Percentiles rank a stretch among this genome's conserved stretches.
Conservation (phyloP, 1,284 basidiomycete species). For the Meripilus lineatus region DNA sequence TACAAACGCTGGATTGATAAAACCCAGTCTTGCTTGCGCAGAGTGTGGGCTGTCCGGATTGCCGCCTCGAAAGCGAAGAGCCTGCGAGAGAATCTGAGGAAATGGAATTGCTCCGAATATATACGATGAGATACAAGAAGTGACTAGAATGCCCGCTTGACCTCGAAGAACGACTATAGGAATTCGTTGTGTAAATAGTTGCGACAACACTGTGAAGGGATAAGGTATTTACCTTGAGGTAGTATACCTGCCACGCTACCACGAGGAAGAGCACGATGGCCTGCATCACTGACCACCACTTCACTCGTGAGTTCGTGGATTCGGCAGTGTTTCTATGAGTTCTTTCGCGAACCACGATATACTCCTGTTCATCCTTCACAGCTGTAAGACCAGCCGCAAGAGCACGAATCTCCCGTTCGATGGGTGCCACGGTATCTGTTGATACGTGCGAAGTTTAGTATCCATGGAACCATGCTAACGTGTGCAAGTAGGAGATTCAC, state of each 20-base stretch:
- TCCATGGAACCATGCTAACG: too few relatives aligned
- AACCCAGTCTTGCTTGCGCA: too few relatives aligned
- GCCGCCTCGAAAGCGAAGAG: too few relatives aligned
- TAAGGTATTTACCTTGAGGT: constrained; percentile 77
- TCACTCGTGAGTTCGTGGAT: constrained; percentile 93
- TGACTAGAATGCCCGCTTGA: constrained; percentile 82
- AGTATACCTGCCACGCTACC: constrained; percentile 97
- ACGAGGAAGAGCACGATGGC: constrained; percentile 83
- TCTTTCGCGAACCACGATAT: constrained; percentile 92
- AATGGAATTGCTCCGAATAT: too few relatives aligned
- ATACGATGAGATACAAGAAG: background rate
- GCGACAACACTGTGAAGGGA: constrained; percentile 1
- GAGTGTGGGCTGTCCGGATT: too few relatives aligned
- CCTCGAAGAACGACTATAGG: constrained; percentile 83
- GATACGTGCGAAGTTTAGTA: too few relatives aligned
- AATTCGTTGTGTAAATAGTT: background rate
- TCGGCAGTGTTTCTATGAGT: constrained; percentile 94
- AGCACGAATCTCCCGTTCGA: constrained; percentile 91
- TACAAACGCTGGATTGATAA: too few relatives aligned
- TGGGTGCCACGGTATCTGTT: constrained; percentile 80
- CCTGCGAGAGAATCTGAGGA: too few relatives aligned
- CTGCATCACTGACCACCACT: constrained; percentile 98
- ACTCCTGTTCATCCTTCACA: constrained; percentile 99
- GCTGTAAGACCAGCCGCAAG: constrained; percentile 82
- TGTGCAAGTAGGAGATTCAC: constrained; percentile 31